A percentile compares a stretch with the other conserved stretches of the same genome.
Evolutionary conservation across 2,329 filamentous ascomycete species (phyloP).

Genomic region (Elsinoe arachidis): DNA sequence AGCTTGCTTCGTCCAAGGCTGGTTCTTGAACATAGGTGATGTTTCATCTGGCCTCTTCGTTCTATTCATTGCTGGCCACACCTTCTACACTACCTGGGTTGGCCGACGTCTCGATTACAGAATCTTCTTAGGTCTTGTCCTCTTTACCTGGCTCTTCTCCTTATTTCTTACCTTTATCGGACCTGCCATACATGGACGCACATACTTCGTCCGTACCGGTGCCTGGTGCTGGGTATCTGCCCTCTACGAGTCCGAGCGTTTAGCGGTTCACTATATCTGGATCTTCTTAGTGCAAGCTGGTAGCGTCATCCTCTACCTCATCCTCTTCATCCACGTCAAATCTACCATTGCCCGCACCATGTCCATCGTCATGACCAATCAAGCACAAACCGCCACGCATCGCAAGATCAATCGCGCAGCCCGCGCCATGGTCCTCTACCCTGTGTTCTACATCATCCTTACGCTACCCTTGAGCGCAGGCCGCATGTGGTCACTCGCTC

Average conservation of each 20-base stretch:
- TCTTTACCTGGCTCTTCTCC: slow-evolving; percentile 49
- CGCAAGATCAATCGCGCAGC: slow-evolving; percentile 32
- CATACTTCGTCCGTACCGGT: slow-evolving; percentile 55
- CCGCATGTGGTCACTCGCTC: slow-evolving; percentile 55
- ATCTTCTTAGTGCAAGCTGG: slow-evolving; percentile 50
- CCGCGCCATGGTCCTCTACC: slow-evolving; percentile 58
- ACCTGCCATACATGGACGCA: slow-evolving; percentile 34
- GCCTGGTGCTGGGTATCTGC: slow-evolving; percentile 61
- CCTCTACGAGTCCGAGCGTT: slow-evolving; percentile 45
- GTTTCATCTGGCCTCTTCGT: slow-evolving; percentile 60
- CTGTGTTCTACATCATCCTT: slow-evolving; percentile 60
- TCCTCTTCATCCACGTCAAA: slow-evolving; percentile 24
- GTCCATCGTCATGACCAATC: slow-evolving; percentile 12
- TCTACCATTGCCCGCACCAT: slow-evolving; percentile 15
- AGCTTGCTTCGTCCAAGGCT: slow-evolving; percentile 58
- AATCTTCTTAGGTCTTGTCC: slow-evolving; percentile 43
- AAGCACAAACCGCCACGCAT: slow-evolving; percentile 13
- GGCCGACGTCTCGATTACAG: slow-evolving; percentile 44
- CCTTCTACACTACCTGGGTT: slow-evolving; percentile 54
- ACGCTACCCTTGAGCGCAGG: slow-evolving; percentile 58
- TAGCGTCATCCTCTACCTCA: slow-evolving; percentile 42
- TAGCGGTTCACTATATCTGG: slow-evolving; percentile 57
- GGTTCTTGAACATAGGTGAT: slow-evolving; percentile 59
- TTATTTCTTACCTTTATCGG: slow-evolving; percentile 50
- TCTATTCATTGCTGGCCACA: slow-evolving; percentile 56